phyloP scores from a whole-genome alignment of 768 basidiomycete genomes.

The Termitomyces sp. region DNA sequence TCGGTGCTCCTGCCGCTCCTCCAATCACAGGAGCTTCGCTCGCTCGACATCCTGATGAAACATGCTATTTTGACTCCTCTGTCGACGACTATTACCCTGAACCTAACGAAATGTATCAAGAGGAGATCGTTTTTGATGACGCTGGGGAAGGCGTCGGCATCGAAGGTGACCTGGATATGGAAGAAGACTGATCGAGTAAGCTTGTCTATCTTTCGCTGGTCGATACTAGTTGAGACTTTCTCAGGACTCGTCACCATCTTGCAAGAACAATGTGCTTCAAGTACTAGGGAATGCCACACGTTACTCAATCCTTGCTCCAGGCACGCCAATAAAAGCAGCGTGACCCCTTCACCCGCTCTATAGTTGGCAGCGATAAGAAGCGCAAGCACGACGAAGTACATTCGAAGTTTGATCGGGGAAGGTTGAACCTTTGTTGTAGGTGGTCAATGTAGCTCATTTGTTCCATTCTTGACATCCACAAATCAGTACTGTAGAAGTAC shows the following conservation, averaged over 20 bases:
- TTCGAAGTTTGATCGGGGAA: background rate
- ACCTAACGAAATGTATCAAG: conserved; percentile 28
- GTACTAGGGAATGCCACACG: background rate
- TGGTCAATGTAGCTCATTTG: background rate
- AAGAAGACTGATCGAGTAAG: conserved; percentile 38
- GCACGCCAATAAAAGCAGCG: background rate
- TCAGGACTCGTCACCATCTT: background rate
- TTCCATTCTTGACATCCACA: background rate
- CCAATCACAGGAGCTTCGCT: background rate
- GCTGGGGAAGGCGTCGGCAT: conserved; percentile 59
- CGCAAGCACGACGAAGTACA: background rate
- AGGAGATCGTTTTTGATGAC: conserved; percentile 60
- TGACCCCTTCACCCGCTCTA: background rate
- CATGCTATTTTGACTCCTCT: background rate
- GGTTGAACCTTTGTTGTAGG: background rate
- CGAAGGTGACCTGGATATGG: conserved; percentile 68
- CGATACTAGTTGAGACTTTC: background rate
- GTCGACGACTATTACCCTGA: conserved; percentile 4
- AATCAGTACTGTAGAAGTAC: background rate
- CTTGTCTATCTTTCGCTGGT: background rate
- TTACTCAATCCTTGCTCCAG: background rate
- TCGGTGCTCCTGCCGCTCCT: conserved; percentile 23
- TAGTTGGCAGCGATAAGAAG: background rate
- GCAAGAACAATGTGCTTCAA: background rate
- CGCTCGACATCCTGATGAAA: background rate